Conservation (phyloP, 805 yeast genomes). For the Myxozyma kluyveri region DNA sequence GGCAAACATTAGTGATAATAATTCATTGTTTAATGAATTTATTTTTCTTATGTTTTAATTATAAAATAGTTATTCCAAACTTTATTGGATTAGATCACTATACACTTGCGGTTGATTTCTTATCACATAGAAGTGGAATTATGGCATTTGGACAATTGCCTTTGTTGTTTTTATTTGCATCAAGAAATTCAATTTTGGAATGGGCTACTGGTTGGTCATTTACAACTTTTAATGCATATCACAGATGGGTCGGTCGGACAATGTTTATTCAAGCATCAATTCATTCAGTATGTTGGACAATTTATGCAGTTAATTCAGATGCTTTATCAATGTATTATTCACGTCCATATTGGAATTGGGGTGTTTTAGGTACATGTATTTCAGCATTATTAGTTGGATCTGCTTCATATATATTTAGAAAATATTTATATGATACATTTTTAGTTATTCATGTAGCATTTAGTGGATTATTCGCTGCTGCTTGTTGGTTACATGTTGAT, state of each 20-base stretch:
- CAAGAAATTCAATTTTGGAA: conserved; percentile 67
- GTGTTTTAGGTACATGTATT: conserved; percentile 42
- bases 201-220: conserved; percentile 61
- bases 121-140: conserved; percentile 32
- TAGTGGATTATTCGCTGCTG: conserved; percentile 52
- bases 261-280: conserved; percentile 49
- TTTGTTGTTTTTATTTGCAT: conserved; percentile 59
- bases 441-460: conserved; percentile 54
- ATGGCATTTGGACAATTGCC: conserved; percentile 44
- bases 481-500: conserved; percentile 55
- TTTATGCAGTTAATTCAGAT: conserved; percentile 29
- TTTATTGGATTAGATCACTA: not conserved
- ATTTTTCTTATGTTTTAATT: conserved; percentile 1
- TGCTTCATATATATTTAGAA: conserved; percentile 52
- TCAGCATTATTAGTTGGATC: conserved; percentile 48
- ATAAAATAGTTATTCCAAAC: not conserved
- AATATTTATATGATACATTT: conserved; percentile 56
- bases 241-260: conserved; percentile 60
- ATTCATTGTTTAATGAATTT: conserved; percentile 6
- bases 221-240: conserved; percentile 59
- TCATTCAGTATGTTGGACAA: conserved; percentile 60
- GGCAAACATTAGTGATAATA: conserved; percentile 6
- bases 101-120: conserved; percentile 1
- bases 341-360: conserved; percentile 31
- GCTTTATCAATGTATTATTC: conserved; percentile 11